These are phyloP conservation scores for Cordyceps fumosorosea DNA, from an alignment of 2,329 filamentous ascomycete species.

Conservation along the genomic window DNA sequence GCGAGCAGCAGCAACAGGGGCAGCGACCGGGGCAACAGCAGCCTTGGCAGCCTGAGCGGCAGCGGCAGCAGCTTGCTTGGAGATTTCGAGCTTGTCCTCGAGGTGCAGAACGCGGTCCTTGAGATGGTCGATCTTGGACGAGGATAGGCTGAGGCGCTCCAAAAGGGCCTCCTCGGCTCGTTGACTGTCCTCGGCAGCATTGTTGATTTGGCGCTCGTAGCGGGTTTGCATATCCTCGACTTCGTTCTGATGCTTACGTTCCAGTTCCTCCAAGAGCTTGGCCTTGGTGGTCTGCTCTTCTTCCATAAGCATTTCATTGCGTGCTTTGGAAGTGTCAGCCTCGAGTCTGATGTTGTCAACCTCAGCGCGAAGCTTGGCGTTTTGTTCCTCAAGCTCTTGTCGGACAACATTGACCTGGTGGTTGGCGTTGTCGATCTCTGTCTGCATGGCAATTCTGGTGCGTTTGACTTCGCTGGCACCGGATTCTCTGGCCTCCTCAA, in stretches of 20 bases:
- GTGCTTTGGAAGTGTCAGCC: slow-evolving; percentile 71
- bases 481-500: slow-evolving; percentile 74
- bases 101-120: slow-evolving; percentile 79
- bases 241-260: slow-evolving; percentile 57
- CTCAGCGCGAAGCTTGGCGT: slow-evolving; percentile 64
- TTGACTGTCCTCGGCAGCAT: slow-evolving; percentile 73
- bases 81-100: slow-evolving; percentile 85
- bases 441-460: slow-evolving; percentile 69
- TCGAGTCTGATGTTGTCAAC: slow-evolving; percentile 74
- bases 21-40: slow-evolving; percentile 34
- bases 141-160: slow-evolving; percentile 73
- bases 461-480: slow-evolving; percentile 75
- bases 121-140: slow-evolving; percentile 77
- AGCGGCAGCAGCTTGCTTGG: slow-evolving; percentile 78
- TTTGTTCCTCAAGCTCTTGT: slow-evolving; percentile 74
- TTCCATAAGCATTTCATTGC: slow-evolving; percentile 77
- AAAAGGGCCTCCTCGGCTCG: slow-evolving; percentile 71
- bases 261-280: slow-evolving; percentile 43
- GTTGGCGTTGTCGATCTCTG: slow-evolving; percentile 76
- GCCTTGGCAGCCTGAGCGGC: slow-evolving; percentile 69
- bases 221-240: slow-evolving; percentile 69
- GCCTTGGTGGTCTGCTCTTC: slow-evolving; percentile 67
- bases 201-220: slow-evolving; percentile 67
- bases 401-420: slow-evolving; percentile 79
- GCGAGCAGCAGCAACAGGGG: slow-evolving; percentile 35